A percentile compares a stretch with the other conserved stretches of the same genome.
These are phyloP conservation scores for Umbelopsis sp. DNA, from an alignment of 192 early-diverging fungal genomes.

Conservation along the genomic window DNA sequence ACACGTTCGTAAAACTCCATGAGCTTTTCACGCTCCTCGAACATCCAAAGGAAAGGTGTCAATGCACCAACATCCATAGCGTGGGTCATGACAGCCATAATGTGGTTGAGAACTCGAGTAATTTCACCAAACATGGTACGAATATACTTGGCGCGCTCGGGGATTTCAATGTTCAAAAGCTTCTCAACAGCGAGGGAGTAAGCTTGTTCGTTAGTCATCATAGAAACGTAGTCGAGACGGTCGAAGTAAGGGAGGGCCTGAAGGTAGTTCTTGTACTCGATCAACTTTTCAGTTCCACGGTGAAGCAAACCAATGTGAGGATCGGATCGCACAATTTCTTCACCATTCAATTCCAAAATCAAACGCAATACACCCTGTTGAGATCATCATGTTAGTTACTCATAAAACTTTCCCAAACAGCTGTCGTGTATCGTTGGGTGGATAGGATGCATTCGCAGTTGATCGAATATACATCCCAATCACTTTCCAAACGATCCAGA, in stretches of 20 bases:
- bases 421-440: too few relatives aligned
- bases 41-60: slow-evolving; percentile 98
- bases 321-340: slow-evolving; percentile 90
- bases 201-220: slow-evolving; percentile 99
- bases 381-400: not conserved
- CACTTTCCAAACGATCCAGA: slow-evolving; percentile 50
- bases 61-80: slow-evolving; percentile 98
- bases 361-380: slow-evolving; percentile 48
- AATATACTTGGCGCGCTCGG: slow-evolving; percentile 92
- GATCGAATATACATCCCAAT: too few relatives aligned
- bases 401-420: not conserved
- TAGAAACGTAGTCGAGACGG: slow-evolving; percentile 96
- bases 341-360: slow-evolving; percentile 92
- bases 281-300: slow-evolving; percentile 98
- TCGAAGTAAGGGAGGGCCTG: slow-evolving; percentile 99
- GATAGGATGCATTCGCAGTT: too few relatives aligned
- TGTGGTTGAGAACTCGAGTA: slow-evolving; percentile 97
- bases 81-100: slow-evolving; percentile 96
- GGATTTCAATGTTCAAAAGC: slow-evolving; percentile 96
- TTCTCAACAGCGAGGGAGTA: slow-evolving; percentile 98
- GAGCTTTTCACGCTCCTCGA: slow-evolving; percentile 98
- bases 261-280: slow-evolving; percentile 98
- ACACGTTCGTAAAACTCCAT: slow-evolving; percentile 99
- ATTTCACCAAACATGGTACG: slow-evolving; percentile 98
- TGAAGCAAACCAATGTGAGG: slow-evolving; percentile 97